A percentile compares a stretch with the other conserved stretches of the same genome.
Evolutionary conservation across 257 asterid genomes (phyloP).

Genomic region (Fraxinus americana): DNA sequence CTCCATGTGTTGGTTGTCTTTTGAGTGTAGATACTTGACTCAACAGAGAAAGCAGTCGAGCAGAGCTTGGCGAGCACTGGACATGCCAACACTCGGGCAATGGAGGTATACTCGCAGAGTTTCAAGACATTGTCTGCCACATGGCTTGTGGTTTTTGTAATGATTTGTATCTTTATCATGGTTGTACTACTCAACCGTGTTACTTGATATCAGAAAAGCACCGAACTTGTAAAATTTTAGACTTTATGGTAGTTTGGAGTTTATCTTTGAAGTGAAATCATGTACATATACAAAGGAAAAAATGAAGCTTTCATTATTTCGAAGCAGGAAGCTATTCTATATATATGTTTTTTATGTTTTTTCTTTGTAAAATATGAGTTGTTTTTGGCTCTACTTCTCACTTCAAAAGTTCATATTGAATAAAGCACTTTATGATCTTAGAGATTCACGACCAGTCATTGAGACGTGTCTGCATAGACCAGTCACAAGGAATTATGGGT

Average conservation of each 20-base stretch:
- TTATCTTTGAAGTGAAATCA: not conserved
- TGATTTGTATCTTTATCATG: slow-evolving; percentile 76
- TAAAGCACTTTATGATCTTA: no score
- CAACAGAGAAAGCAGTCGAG: slow-evolving; percentile 87
- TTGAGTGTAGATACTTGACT: slow-evolving; percentile 69
- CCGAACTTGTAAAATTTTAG: not conserved
- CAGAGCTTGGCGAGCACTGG: slow-evolving; percentile 89
- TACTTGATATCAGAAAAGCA: slow-evolving; percentile 34
- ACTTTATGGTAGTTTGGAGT: not conserved
- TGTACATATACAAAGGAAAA: not conserved
- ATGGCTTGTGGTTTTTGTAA: slow-evolving; percentile 69
- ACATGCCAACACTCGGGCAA: slow-evolving; percentile 68
- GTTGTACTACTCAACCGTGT: slow-evolving; percentile 86
- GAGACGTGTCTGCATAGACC: no score
- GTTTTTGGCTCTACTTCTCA: not conserved
- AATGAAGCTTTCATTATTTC: not conserved
- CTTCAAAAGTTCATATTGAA: not conserved
- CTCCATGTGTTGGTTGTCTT: not conserved
- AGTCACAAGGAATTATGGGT: no score
- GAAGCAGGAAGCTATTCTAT: no score
- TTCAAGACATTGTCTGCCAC: slow-evolving; percentile 74
- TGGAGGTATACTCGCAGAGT: slow-evolving; percentile 68
- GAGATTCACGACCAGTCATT: no score
- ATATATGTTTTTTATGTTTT: no score
- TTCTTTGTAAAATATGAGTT: not conserved